Base-by-base conservation (phyloP, 495 filamentous ascomycete species). In the Trichodelitschia bisporula region DNA sequence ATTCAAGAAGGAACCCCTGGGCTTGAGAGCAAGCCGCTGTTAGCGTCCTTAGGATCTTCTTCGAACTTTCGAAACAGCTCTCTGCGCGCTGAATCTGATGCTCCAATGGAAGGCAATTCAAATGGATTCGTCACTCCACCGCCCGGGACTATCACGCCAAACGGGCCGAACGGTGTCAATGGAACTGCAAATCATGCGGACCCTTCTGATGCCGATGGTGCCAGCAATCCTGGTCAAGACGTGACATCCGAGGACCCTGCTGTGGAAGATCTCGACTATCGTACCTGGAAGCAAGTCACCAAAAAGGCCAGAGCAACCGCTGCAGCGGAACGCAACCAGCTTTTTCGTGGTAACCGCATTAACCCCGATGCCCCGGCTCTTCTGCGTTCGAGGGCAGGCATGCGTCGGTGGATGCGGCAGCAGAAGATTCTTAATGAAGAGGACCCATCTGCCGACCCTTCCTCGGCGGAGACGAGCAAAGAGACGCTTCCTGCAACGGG, bases 211-310 rank as follows among this genome's bases (percentile, higher is more conserved):
- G 29, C 18, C 9, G 6, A 18, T 9, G 51, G 47, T 4, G 60
- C 65, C 4, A 64, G 66, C 9, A 51, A 71, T 18, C 72, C 63
- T 37, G 67, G 66, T 16, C 57, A 73, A 39, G 53, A 58, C 2
- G 38, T 69, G 14, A 34, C 43, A 15, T 32, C 36, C 9, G 59
- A 61, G 30, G 58, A 68, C 36, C 46, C 54, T 15, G 72, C 75
- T 28, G 42, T 68, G 29, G 72, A 92, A 38, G 83, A 93, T 40
- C 66, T 77, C 1, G 83, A 90, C 40, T 91, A 83, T 55, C 89
- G 89, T 45, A 77, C 82, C 24, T 99, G 86, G 86, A 99, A 95
- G 56, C 83, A 90, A 47, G 77, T 92, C 21, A 99, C 86, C 2
- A 93, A 93, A 51, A 91, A 89, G 47, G 82, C 89, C 37, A 69